Conservation (phyloP, 768 basidiomycete genomes). For the Asterophora parasitica region DNA sequence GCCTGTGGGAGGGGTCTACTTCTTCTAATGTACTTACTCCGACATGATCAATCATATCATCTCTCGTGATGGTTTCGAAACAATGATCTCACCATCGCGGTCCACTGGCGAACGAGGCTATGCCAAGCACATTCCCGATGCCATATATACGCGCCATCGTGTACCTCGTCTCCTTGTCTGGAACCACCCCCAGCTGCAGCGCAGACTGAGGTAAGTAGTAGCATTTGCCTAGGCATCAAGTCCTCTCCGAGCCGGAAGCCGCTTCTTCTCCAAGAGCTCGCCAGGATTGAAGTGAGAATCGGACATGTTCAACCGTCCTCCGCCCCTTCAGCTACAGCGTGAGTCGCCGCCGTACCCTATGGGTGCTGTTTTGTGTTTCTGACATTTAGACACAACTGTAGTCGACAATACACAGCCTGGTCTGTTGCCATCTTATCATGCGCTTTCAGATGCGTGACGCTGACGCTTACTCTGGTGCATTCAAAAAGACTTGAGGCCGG, state of each 20-base stretch:
- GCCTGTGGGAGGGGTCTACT: too few species aligned
- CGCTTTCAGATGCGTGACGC: not conserved
- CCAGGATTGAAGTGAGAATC: too few species aligned
- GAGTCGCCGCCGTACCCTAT: conserved; percentile 11
- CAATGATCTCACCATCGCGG: not conserved
- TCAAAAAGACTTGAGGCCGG: conserved; percentile 8
- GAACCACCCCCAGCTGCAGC: conserved; percentile 32
- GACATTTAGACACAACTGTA: conserved; percentile 8
- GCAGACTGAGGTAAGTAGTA: too few species aligned
- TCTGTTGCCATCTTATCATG: not conserved
- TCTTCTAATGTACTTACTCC: too few species aligned
- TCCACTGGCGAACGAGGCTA: not conserved
- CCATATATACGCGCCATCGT: not conserved
- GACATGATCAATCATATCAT: too few species aligned
- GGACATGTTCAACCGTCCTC: conserved; percentile 35
- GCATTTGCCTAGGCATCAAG: too few species aligned
- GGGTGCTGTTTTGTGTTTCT: not conserved
- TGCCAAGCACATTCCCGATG: not conserved
- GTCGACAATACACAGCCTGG: conserved; percentile 32
- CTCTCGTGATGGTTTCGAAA: too few species aligned
- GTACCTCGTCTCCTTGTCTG: conserved; percentile 30
- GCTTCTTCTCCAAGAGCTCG: conserved; percentile 13
- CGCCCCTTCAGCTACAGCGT: conserved; percentile 39
- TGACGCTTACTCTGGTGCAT: not conserved
- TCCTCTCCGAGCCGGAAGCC: too few species aligned